Evolutionary conservation across 2,329 filamentous ascomycete genomes (phyloP), one percentile per base, ranked within the genome.

Genomic region (Monosporascus sp.): DNA sequence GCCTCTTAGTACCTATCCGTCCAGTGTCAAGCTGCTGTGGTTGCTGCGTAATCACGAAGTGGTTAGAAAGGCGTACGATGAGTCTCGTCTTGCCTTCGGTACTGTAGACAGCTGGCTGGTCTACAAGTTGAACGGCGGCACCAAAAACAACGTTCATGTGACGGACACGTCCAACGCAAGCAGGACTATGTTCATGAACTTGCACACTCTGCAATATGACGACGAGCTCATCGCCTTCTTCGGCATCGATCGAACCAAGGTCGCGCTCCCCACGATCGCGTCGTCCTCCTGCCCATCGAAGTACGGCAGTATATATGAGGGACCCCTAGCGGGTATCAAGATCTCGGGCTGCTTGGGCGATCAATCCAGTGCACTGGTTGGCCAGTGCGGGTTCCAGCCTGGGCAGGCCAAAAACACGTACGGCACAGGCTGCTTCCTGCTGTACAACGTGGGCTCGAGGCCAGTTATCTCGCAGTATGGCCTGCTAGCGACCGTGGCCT

Each of bases 121-220:
- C 51, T 96, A 90, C 74, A 85, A 86, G 63, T 81, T 96, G 49
- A 91, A 95, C 65, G 90, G 89, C 53, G 86, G 88, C 49, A 78
- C 76, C 34, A 77, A 83, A 55, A 83, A 80, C 50, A 73, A 75
- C 48, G 72, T 91, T 44, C 86, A 90, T 66, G 90, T 96, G 54
- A 94, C 91, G 0, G 91, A 96, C 69, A 84, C 87, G 48, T 91
- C 89, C 56, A 96, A 96, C 69, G 91, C 91, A 20, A 93, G 88
- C 51, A 80, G 91, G 65, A 96, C 91, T 56, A 95, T 96, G 91
- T 94, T 96, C 71, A 92, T 96, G 87, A 91, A 96, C 72, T 78
- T 96, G 51, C 80, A 85, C 62, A 92, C 86, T 11, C 78, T 91
- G 55, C 71, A 91, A 63, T 96, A 96, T 71, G 90, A 93, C 67